Percentiles rank a stretch among this genome's conserved stretches.
These are phyloP conservation scores for Spergularia marina DNA, from an alignment of 148 eudicot genomes.

Conservation along the genomic window DNA sequence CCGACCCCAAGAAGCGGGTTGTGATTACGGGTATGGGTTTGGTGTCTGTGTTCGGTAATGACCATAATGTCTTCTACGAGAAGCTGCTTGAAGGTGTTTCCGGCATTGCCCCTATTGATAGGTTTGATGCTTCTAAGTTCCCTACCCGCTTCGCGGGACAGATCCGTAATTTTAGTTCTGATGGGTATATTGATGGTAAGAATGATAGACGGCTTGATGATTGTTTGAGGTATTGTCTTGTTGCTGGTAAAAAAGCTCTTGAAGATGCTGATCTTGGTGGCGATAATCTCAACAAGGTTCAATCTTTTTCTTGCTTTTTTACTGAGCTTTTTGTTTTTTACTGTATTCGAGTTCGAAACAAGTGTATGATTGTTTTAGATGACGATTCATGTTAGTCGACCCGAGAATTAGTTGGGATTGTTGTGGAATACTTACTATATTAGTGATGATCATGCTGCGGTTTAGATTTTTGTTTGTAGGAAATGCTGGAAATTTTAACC, in stretches of 20 bases:
- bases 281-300: slow-evolving; percentile 51
- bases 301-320: background rate
- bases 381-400: too few relatives aligned
- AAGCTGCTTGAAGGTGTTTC: slow-evolving; percentile 77
- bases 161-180: slow-evolving; percentile 50
- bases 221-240: slow-evolving; percentile 60
- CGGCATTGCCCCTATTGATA: slow-evolving; percentile 66
- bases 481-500: background rate
- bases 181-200: slow-evolving; percentile 69
- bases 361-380: too few relatives aligned
- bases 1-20: slow-evolving; percentile 87
- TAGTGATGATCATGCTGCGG: background rate
- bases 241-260: slow-evolving; percentile 72
- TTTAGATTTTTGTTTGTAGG: background rate
- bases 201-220: slow-evolving; percentile 64
- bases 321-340: background rate
- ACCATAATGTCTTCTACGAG: slow-evolving; percentile 67
- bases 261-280: slow-evolving; percentile 55
- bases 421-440: background rate
- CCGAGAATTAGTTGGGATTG: background rate
- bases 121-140: slow-evolving; percentile 86
- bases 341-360: background rate
- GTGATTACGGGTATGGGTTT: slow-evolving; percentile 92
- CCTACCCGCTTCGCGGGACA: slow-evolving; percentile 76
- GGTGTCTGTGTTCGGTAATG: slow-evolving; percentile 89